Conservation (phyloP, 148 eudicot genomes). For the Arbutus unedo region DNA sequence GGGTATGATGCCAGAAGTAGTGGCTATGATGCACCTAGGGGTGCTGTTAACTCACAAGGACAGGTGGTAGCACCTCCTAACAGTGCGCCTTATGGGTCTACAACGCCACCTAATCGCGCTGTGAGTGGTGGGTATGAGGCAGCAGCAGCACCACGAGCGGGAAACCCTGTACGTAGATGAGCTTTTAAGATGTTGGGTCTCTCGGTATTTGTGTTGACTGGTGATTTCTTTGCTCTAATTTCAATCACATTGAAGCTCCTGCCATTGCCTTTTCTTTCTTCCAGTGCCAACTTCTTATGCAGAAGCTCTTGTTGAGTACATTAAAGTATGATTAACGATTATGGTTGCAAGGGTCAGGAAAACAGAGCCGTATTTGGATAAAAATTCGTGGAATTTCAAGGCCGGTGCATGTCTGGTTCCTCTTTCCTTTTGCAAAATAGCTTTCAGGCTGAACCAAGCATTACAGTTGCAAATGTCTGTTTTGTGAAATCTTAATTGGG, state of each 20-base stretch:
- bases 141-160: conserved; percentile 26
- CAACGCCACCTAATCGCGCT: conserved; percentile 36
- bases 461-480: neutral
- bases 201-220: neutral
- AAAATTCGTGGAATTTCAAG: neutral
- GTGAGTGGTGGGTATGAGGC: conserved; percentile 49
- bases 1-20: conserved; percentile 34
- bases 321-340: neutral
- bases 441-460: neutral
- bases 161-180: conserved; percentile 48
- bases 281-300: neutral
- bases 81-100: conserved; percentile 35
- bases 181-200: neutral
- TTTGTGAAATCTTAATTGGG: neutral
- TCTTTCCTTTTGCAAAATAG: neutral
- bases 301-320: neutral
- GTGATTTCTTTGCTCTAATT: neutral
- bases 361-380: conserved; percentile 7
- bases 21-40: conserved; percentile 43
- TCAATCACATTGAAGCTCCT: neutral
- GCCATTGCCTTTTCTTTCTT: conserved; percentile 9
- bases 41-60: conserved; percentile 38
- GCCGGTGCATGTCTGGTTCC: neutral
- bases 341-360: neutral
- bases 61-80: conserved; percentile 35